Percentiles rank a stretch among this genome's conserved stretches.
Evolutionary conservation across 2,329 filamentous ascomycete genomes (phyloP).

Genomic region (Penicillium sp.): DNA sequence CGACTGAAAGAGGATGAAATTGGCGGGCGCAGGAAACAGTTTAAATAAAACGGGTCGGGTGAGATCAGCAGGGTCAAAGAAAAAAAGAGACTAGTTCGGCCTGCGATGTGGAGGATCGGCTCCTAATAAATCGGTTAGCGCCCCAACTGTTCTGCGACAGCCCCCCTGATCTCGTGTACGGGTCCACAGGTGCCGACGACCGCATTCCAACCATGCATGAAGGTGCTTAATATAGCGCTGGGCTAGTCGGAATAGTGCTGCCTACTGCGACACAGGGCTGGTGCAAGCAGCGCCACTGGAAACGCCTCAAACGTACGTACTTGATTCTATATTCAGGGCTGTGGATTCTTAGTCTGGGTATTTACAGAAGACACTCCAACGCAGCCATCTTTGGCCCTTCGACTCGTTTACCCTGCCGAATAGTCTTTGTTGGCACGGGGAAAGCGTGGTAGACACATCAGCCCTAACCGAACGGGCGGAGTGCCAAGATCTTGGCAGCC

Average conservation of each 20-base stretch:
- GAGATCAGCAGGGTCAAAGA: conserved; percentile 10
- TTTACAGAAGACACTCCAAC: no score
- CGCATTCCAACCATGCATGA: neutral
- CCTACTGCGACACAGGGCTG: conserved; percentile 9
- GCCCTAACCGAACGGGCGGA: conserved; percentile 11
- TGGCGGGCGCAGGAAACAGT: neutral
- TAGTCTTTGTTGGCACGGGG: neutral
- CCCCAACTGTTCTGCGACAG: neutral
- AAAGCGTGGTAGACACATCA: conserved; percentile 1
- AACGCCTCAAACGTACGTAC: conserved; percentile 2
- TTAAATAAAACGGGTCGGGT: conserved; percentile 7
- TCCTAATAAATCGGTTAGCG: conserved; percentile 9
- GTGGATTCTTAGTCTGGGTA: neutral
- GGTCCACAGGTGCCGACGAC: neutral
- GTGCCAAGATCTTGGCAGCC: conserved; percentile 21
- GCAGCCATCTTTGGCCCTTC: neutral
- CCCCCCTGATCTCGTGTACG: no score
- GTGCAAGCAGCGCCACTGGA: conserved; percentile 10
- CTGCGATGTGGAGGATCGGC: conserved; percentile 19
- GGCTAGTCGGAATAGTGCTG: conserved; percentile 21
- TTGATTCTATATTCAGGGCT: neutral
- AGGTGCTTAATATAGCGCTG: conserved; percentile 15
- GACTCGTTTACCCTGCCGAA: neutral
- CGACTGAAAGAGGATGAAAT: neutral
- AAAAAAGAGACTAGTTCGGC: conserved; percentile 3